Evolutionary conservation across 2,329 filamentous ascomycete species (phyloP), one percentile per base, ranked within the genome.

Genomic region (Alternaria longipes): DNA sequence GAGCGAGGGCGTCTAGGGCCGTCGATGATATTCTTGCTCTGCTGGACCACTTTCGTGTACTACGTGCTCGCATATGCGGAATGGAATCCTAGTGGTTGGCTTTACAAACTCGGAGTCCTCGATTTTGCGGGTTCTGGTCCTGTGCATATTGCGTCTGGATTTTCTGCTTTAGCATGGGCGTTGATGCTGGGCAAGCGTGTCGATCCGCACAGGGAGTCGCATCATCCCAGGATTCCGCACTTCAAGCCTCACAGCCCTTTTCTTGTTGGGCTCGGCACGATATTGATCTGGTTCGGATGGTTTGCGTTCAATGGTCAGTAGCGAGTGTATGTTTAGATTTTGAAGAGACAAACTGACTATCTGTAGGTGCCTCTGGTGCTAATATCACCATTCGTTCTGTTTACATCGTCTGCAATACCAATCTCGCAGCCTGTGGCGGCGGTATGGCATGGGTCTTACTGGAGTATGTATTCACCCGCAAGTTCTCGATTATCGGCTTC

Each of bases 81-180:
- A 46, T 93, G 90, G 91, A 92, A 92, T 78, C 80, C 83, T 53
- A 89, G 87, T 63, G 90, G 90, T 47, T 93, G 90, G 89, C 84
- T 91, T 28, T 89, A 84, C 78, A 85, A 85, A 20, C 84, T 92
- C 42, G 89, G 89, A 49, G 86, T 88, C 26, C 86, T 91, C 68
- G 90, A 93, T 78, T 93, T 92, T 70, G 90, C 91, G 34, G 91
- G 90, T 45, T 90, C 90, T 46, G 90, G 89, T 12, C 90, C 90
- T 38, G 90, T 93, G 20, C 90, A 93, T 79, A 90, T 93, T 72
- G 86, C 89, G 20, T 91, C 88, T 1, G 90, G 90, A 36, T 88
- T 89, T 59, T 87, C 89, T 20, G 90, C 90, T 11, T 85, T 93
- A 42, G 90, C 90, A 41, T 91, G 92, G 82, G 88, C 88, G 16